These are phyloP conservation scores for Adansonia gregorii DNA, from an alignment of 441 rosid genomes.

Conservation along the genomic window DNA sequence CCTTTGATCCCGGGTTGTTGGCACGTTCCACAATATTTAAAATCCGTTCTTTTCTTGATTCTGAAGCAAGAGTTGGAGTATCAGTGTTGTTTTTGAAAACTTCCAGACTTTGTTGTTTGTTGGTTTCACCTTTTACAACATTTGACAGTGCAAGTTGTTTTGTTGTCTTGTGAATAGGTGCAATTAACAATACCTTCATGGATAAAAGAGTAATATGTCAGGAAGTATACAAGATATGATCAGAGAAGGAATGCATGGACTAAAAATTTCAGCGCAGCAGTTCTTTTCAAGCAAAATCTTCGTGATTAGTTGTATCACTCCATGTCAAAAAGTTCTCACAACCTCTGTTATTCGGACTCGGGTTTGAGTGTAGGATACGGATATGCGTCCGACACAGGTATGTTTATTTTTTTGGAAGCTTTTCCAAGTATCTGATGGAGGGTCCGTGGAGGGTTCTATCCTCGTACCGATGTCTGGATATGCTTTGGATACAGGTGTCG, in stretches of 20 bases:
- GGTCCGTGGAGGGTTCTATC: too few relatives aligned
- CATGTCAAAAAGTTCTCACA: background rate
- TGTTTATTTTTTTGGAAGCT: too few relatives aligned
- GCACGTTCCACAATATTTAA: slow-evolving; percentile 59
- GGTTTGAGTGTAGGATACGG: too few relatives aligned
- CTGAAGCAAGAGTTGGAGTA: slow-evolving; percentile 41
- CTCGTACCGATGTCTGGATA: too few relatives aligned
- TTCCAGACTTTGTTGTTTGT: slow-evolving; percentile 32
- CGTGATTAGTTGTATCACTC: slow-evolving; percentile 14
- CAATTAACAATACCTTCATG: slow-evolving; percentile 68
- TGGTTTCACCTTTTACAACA: slow-evolving; percentile 39
- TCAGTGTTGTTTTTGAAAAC: slow-evolving; percentile 38
- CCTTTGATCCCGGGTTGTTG: slow-evolving; percentile 71
- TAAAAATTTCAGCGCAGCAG: slow-evolving; percentile 6
- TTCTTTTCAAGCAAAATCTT: slow-evolving; percentile 23
- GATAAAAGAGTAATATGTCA: slow-evolving; percentile 27
- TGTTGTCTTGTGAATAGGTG: slow-evolving; percentile 64
- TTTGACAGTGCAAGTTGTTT: slow-evolving; percentile 50
- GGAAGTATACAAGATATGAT: slow-evolving; percentile 20
- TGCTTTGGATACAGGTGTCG: too few relatives aligned
- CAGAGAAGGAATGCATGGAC: slow-evolving; percentile 20
- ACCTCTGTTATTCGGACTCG: too few relatives aligned
- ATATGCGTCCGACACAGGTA: too few relatives aligned
- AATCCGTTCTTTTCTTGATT: slow-evolving; percentile 52
- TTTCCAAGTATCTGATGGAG: too few relatives aligned